Percentiles rank a stretch among this genome's conserved stretches.
Conservation (phyloP, 345 rosid species). For the Mallotus nudiflorus region DNA sequence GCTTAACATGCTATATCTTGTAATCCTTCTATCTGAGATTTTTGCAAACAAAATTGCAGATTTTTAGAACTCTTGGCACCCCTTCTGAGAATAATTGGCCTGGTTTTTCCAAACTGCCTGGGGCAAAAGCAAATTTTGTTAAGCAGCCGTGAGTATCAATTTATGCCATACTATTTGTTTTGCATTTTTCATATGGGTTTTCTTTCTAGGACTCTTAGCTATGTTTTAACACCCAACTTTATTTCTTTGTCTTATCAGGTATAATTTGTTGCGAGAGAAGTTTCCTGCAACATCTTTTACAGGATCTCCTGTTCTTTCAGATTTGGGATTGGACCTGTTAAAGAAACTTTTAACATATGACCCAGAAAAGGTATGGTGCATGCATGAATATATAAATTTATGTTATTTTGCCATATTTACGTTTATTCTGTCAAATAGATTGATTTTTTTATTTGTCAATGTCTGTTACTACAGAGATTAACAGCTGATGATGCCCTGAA, state of each 20-base stretch:
- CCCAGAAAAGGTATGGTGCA: slow-evolving; percentile 60
- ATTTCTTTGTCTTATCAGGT: slow-evolving; percentile 38
- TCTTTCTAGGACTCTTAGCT: neutral
- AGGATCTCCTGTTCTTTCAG: slow-evolving; percentile 75
- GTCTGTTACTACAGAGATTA: slow-evolving; percentile 54
- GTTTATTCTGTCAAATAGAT: neutral
- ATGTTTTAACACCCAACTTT: neutral
- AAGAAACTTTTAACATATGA: slow-evolving; percentile 64
- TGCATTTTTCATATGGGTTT: neutral
- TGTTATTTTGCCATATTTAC: too few relatives aligned
- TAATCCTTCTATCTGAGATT: neutral
- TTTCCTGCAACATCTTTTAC: slow-evolving; percentile 77
- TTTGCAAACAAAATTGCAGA: slow-evolving; percentile 36
- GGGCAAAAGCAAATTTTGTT: slow-evolving; percentile 67
- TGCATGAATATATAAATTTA: neutral
- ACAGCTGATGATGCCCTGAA: slow-evolving; percentile 73
- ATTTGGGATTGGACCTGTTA: slow-evolving; percentile 76
- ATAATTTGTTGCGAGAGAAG: slow-evolving; percentile 69
- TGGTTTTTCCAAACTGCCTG: slow-evolving; percentile 62
- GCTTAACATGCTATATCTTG: neutral
- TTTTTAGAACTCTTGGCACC: slow-evolving; percentile 73
- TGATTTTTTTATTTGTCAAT: slow-evolving; percentile 3
- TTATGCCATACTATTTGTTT: neutral
- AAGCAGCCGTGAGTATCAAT: slow-evolving; percentile 49
- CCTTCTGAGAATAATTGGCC: slow-evolving; percentile 74